phyloP scores from a whole-genome alignment of 257 asterid genomes.

The Lycium barbarum region DNA sequence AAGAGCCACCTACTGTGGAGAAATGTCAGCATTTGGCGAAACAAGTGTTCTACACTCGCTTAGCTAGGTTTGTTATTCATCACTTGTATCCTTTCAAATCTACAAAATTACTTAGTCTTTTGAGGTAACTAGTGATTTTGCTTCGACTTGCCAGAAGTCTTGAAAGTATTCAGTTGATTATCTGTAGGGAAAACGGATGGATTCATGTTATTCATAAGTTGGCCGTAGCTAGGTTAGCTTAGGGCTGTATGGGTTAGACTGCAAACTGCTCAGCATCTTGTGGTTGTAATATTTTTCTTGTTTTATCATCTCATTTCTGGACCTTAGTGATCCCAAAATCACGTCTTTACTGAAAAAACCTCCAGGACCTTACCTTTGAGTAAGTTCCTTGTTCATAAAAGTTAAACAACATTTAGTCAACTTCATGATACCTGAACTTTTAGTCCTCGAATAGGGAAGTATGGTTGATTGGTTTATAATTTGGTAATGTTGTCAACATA shows the following conservation, averaged over 20 bases:
- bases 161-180: background rate
- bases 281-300: background rate
- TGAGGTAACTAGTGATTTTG: background rate
- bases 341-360: background rate
- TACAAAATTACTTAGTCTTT: background rate
- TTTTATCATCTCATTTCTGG: background rate
- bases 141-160: background rate
- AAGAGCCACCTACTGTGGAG: slow-evolving; percentile 44
- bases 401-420: background rate
- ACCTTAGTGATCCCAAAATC: background rate
- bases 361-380: background rate
- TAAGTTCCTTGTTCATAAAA: slow-evolving; percentile 9
- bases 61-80: slow-evolving; percentile 38
- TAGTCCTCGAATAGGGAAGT: background rate
- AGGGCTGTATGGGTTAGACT: background rate
- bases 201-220: slow-evolving; percentile 7
- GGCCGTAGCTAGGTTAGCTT: background rate
- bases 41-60: slow-evolving; percentile 37
- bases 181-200: background rate
- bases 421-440: background rate
- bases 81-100: background rate
- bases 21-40: slow-evolving; percentile 39
- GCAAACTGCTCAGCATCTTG: background rate
- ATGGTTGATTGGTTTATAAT: background rate
- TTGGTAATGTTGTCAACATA: no score